Conservation (phyloP, 1,284 basidiomycete species). For the Uromyces viciae-fabae region DNA sequence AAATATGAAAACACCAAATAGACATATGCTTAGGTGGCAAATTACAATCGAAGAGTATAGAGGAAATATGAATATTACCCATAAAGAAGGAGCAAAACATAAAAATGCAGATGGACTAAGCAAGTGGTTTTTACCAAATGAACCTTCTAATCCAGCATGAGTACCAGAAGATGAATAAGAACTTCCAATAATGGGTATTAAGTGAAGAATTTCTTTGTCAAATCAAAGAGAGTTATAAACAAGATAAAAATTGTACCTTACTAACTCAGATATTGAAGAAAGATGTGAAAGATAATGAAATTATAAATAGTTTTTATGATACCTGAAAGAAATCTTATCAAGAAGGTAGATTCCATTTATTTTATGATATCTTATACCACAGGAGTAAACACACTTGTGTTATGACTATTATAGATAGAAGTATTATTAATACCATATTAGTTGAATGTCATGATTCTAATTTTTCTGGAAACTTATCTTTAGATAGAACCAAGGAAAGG, state of each 20-base stretch:
- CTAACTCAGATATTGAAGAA: no score
- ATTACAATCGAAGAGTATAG: not conserved
- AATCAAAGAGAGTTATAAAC: no score
- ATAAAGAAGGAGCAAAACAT: slow-evolving; percentile 6
- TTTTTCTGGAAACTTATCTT: not conserved
- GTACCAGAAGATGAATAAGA: no score
- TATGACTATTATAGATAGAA: not conserved
- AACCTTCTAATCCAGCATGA: not conserved
- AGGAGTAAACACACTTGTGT: not conserved
- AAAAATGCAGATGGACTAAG: slow-evolving; percentile 8
- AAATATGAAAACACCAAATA: slow-evolving; percentile 17
- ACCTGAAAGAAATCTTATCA: not conserved
- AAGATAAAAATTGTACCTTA: no score
- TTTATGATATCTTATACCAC: not conserved
- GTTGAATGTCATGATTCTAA: not conserved
- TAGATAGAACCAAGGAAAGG: not conserved
- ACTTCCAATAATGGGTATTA: no score
- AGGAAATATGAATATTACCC: not conserved
- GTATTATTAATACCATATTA: not conserved
- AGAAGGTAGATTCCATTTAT: not conserved
- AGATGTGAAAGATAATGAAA: no score
- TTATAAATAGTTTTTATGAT: not conserved
- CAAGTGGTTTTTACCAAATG: not conserved
- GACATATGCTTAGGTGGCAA: not conserved
- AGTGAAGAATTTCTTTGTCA: no score